phyloP scores from a whole-genome alignment of 2,329 filamentous ascomycete genomes.

The Botrytis fabae region DNA sequence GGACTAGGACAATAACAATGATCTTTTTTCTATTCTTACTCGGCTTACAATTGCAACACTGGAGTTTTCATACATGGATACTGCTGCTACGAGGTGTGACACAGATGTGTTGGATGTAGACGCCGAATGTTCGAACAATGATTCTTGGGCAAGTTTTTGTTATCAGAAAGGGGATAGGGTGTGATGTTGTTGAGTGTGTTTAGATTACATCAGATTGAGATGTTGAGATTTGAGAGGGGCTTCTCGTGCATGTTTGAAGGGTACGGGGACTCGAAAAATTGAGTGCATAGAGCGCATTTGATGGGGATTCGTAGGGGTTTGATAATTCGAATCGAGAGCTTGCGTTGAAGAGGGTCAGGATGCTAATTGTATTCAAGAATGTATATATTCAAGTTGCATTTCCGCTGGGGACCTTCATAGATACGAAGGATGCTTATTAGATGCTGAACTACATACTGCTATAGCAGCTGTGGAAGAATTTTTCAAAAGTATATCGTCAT shows the following conservation, averaged over 20 bases:
- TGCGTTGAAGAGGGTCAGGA: not conserved
- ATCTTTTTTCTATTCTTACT: not conserved
- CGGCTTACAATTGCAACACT: not conserved
- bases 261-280: not conserved
- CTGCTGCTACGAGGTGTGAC: not conserved
- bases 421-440: not conserved
- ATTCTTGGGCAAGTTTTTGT: not conserved
- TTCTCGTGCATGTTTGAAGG: not conserved
- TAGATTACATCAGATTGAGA: not conserved
- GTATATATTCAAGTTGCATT: not conserved
- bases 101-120: not conserved
- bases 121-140: not conserved
- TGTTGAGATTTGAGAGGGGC: not conserved
- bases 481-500: not conserved
- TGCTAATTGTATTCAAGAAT: not conserved
- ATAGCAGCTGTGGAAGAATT: not conserved
- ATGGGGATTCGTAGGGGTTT: fast-evolving
- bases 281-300: not conserved
- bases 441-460: not conserved
- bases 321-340: not conserved
- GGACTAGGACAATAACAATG: not conserved
- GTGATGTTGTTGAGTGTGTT: not conserved
- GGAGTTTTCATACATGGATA: not conserved
- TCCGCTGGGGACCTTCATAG: not conserved
- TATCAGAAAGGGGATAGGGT: not conserved